A percentile compares a stretch with the other conserved stretches of the same genome.
These are phyloP conservation scores for Chenopodium album DNA, from an alignment of 148 eudicot species.

Conservation along the genomic window DNA sequence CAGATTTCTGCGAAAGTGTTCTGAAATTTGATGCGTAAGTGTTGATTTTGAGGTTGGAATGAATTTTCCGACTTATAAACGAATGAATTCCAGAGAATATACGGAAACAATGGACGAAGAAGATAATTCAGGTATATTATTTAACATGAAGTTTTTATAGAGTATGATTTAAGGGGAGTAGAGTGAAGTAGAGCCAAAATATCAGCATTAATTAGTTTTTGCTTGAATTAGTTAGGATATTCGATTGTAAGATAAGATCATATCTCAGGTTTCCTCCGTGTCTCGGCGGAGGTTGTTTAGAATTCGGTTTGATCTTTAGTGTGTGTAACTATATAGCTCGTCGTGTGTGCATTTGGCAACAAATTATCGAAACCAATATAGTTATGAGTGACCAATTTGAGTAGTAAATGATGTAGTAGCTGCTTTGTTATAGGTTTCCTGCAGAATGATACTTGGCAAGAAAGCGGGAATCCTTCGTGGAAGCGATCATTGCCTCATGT, in stretches of 20 bases:
- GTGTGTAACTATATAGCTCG: neutral
- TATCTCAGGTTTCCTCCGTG: neutral
- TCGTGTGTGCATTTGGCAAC: neutral
- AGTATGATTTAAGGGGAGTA: neutral
- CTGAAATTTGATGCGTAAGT: neutral
- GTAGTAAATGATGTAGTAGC: constrained; percentile 4
- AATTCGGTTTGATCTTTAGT: neutral
- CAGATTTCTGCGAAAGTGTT: neutral
- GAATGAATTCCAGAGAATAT: constrained; percentile 58
- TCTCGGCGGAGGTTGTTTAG: neutral
- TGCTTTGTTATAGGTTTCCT: constrained; percentile 44
- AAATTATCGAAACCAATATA: neutral
- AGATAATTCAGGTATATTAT: constrained; percentile 46
- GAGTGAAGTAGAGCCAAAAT: neutral
- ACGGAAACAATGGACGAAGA: constrained; percentile 47
- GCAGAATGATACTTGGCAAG: constrained; percentile 47
- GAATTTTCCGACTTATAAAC: constrained; percentile 71
- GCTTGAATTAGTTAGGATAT: neutral
- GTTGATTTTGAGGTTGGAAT: constrained; percentile 21
- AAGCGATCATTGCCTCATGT: constrained; percentile 85
- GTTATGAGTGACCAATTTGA: neutral
- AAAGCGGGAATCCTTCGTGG: constrained; percentile 63
- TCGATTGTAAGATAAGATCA: neutral
- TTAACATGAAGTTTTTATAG: too few species aligned
- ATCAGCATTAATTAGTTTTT: neutral